phyloP scores from a whole-genome alignment of 129 eudicot genomes.

The Arctium lappa region DNA sequence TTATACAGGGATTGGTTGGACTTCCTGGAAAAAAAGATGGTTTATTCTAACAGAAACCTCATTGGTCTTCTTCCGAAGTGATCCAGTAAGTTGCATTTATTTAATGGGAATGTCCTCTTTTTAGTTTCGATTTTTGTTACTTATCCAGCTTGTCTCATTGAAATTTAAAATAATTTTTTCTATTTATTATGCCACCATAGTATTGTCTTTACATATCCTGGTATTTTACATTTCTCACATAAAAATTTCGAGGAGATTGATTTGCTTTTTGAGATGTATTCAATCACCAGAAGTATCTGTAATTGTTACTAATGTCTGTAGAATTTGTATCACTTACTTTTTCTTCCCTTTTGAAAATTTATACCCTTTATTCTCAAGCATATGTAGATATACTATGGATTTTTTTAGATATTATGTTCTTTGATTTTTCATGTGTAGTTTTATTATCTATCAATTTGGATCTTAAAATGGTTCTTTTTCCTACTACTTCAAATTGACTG shows the following conservation, averaged over 20 bases:
- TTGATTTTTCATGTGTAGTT: neutral
- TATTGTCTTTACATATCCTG: too few relatives aligned
- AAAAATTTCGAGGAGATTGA: neutral
- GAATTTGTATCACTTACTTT: too few relatives aligned
- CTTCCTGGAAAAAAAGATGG: constrained; percentile 99
- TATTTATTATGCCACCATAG: too few relatives aligned
- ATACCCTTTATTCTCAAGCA: too few relatives aligned
- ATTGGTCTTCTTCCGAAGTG: constrained; percentile 83
- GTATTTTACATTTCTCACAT: neutral
- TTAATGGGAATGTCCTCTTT: neutral
- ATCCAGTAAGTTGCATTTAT: constrained; percentile 63
- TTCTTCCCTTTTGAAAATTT: too few relatives aligned
- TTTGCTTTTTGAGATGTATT: too few relatives aligned
- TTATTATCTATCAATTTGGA: neutral
- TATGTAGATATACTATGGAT: too few relatives aligned
- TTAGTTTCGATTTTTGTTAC: neutral
- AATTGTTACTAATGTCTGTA: too few relatives aligned
- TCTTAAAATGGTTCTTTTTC: neutral
- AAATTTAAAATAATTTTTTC: too few relatives aligned
- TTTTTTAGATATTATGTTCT: neutral
- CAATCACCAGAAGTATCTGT: too few relatives aligned
- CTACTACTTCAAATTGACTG: neutral
- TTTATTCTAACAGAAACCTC: constrained; percentile 84
- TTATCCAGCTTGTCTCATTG: too few relatives aligned
- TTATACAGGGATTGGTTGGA: constrained; percentile 89